A percentile compares a stretch with the other conserved stretches of the same genome.
phyloP scores from a whole-genome alignment of 164 flowering plant species.

The Magnolia kwangsiensis region DNA sequence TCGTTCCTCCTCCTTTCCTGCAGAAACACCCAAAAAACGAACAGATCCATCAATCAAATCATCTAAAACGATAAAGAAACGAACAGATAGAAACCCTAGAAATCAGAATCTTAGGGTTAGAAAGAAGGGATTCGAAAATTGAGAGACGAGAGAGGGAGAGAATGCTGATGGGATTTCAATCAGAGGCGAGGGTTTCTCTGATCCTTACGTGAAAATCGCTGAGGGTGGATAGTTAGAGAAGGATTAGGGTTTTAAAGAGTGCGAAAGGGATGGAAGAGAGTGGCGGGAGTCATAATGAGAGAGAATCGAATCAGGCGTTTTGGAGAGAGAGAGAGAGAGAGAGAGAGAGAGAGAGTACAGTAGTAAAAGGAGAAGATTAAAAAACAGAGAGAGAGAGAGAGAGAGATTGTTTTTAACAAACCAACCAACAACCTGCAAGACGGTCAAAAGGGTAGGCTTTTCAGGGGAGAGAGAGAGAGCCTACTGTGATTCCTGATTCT shows the following conservation, averaged over 20 bases:
- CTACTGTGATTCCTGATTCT: neutral
- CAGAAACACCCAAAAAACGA: neutral
- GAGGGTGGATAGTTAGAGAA: neutral
- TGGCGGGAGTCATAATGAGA: conserved; percentile 28
- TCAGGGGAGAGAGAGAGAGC: conserved; percentile 11
- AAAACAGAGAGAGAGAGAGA: conserved; percentile 11
- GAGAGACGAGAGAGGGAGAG: neutral
- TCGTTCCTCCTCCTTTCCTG: conserved; percentile 11
- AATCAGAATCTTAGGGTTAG: neutral
- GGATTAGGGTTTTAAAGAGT: conserved; percentile 33
- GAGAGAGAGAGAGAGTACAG: conserved; percentile 4
- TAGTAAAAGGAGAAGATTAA: neutral
- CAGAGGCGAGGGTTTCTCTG: neutral
- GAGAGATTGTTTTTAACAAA: neutral
- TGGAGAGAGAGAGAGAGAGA: conserved; percentile 3
- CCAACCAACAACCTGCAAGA: conserved; percentile 20
- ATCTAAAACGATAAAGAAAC: conserved; percentile 6
- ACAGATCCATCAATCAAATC: conserved; percentile 1
- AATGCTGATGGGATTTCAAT: conserved; percentile 1
- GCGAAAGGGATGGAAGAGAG: conserved; percentile 2
- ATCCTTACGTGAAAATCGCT: conserved; percentile 11
- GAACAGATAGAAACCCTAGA: conserved; percentile 7
- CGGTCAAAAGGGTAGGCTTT: conserved; percentile 31
- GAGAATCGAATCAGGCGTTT: neutral
- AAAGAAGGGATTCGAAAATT: neutral